Conservation (phyloP, 805 yeast genomes). For the Metschnikowia lochheadii region DNA sequence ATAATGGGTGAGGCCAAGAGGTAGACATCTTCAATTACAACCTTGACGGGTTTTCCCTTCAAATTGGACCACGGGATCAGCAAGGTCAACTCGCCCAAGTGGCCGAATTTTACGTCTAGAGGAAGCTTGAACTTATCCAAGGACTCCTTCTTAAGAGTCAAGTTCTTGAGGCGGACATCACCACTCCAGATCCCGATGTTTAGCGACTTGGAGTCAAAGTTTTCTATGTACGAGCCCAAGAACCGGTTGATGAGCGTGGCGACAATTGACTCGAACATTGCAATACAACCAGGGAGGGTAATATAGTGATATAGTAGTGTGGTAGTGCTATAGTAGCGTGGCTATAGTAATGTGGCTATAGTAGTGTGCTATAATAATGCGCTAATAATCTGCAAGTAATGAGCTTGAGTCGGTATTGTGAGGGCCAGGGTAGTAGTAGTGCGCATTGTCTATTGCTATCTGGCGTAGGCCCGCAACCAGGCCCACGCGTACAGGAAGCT, state of each 20-base stretch:
- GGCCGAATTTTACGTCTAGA: conserved; percentile 82
- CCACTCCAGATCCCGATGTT: conserved; percentile 98
- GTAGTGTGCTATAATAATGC: not conserved
- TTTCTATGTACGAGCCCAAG: conserved; percentile 77
- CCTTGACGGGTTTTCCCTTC: conserved; percentile 87
- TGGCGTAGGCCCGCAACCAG: not conserved
- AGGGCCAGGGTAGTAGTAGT: not conserved
- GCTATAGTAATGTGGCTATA: not conserved
- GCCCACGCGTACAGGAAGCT: not conserved
- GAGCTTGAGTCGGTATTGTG: not conserved
- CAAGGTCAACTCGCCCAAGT: conserved; percentile 79
- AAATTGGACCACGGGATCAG: conserved; percentile 97
- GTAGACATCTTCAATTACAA: conserved; percentile 81
- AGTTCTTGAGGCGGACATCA: conserved; percentile 79
- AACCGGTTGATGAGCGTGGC: conserved; percentile 60
- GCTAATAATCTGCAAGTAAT: not conserved
- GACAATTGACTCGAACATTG: conserved; percentile 63
- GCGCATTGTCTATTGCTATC: conserved; percentile 2
- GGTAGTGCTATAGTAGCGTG: not conserved
- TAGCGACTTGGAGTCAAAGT: conserved; percentile 91
- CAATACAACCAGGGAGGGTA: not conserved
- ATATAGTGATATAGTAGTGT: not conserved
- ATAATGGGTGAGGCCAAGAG: conserved; percentile 74
- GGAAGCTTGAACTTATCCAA: conserved; percentile 84
- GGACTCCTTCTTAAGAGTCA: conserved; percentile 81